Percentiles rank a stretch among this genome's conserved stretches.
Evolutionary conservation across 495 filamentous ascomycete genomes (phyloP).

Genomic region (Hypoxylon rickii): DNA sequence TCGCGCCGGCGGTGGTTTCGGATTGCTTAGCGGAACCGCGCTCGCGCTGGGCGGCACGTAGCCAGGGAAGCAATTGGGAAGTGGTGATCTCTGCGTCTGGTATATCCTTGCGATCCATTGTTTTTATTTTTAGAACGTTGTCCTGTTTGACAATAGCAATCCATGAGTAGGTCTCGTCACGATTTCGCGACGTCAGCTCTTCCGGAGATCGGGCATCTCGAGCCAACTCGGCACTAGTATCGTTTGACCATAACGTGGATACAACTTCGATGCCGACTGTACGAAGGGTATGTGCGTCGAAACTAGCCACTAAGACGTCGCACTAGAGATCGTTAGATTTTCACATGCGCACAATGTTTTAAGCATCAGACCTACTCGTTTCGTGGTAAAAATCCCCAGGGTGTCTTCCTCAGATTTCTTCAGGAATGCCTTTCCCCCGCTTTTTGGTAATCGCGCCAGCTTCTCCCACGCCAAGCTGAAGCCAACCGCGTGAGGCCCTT

Average conservation of each 20-base stretch:
- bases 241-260: conserved; percentile 77
- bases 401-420: conserved; percentile 66
- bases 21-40: conserved; percentile 48
- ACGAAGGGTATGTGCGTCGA: conserved; percentile 75
- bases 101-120: conserved; percentile 69
- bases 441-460: conserved; percentile 67
- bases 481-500: conserved; percentile 77
- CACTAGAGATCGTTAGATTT: conserved; percentile 55
- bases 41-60: conserved; percentile 83
- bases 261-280: conserved; percentile 76
- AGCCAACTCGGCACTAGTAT: conserved; percentile 89
- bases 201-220: conserved; percentile 74
- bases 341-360: neutral
- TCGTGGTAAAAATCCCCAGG: conserved; percentile 62
- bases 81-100: conserved; percentile 75
- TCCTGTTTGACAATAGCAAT: conserved; percentile 86
- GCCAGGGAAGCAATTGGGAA: conserved; percentile 76
- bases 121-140: conserved; percentile 74
- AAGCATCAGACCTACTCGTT: conserved; percentile 57
- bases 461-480: conserved; percentile 92
- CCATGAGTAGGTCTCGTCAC: conserved; percentile 79
- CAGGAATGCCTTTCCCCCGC: conserved; percentile 61
- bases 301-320: conserved; percentile 87
- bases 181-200: conserved; percentile 72
- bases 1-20: conserved; percentile 46